Evolutionary conservation across 305 asterid genomes (phyloP).

Genomic region (Fraxinus sp.): DNA sequence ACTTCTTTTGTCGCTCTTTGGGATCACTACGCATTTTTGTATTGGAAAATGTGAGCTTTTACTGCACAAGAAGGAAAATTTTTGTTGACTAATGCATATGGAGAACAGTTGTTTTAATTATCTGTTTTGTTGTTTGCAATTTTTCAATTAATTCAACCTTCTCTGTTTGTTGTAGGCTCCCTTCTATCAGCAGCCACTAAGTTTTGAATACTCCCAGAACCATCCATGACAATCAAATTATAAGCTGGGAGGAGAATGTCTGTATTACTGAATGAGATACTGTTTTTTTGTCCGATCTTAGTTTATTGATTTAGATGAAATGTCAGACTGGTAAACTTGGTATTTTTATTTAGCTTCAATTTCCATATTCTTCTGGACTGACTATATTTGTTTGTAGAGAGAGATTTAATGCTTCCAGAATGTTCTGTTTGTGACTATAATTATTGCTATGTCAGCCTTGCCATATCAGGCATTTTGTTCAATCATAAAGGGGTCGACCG

Average conservation of each 20-base stretch:
- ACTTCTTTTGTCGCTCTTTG: not conserved
- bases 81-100: not conserved
- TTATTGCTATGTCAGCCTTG: not conserved
- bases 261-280: not conserved
- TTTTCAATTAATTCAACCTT: not conserved
- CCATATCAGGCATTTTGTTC: not conserved
- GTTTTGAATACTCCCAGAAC: conserved; percentile 53
- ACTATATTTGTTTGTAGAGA: not conserved
- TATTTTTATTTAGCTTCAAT: not conserved
- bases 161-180: conserved; percentile 44
- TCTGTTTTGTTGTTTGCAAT: not conserved
- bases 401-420: not conserved
- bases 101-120: not conserved
- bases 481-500: not conserved
- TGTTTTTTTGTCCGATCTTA: not conserved
- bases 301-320: not conserved
- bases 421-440: not conserved
- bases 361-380: not conserved
- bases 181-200: conserved; percentile 81
- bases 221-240: not conserved
- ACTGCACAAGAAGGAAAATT: not conserved
- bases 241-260: conserved; percentile 5
- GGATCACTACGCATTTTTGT: not conserved
- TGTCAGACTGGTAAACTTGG: not conserved
- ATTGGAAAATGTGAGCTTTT: not conserved